These are phyloP conservation scores for Aspergillus heteromorphus DNA, from an alignment of 495 filamentous ascomycete species.

Conservation along the genomic window DNA sequence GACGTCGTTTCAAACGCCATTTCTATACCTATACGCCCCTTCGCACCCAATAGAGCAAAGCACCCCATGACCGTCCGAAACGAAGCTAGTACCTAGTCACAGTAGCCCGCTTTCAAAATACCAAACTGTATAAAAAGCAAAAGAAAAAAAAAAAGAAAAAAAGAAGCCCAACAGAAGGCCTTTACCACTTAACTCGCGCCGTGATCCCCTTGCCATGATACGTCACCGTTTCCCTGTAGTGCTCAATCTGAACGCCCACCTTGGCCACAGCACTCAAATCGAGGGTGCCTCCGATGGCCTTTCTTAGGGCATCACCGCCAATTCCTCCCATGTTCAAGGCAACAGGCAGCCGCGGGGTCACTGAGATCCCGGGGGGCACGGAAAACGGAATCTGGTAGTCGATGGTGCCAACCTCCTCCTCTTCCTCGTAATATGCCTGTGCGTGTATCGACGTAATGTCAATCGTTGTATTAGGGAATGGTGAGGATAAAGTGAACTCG, in stretches of 20 bases:
- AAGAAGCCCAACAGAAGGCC: not conserved
- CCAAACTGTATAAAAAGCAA: conserved; percentile 11
- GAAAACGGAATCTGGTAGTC: conserved; percentile 66
- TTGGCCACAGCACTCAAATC: conserved; percentile 73
- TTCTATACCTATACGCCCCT: no score
- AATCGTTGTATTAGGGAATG: conserved; percentile 63
- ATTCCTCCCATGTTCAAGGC: conserved; percentile 68
- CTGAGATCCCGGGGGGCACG: conserved; percentile 65
- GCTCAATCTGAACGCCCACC: conserved; percentile 63
- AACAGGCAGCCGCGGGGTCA: conserved; percentile 74
- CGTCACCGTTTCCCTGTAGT: conserved; percentile 64
- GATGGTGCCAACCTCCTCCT: conserved; percentile 70
- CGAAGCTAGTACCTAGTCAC: not conserved
- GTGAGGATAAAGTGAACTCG: conserved; percentile 76
- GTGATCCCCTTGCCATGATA: conserved; percentile 70
- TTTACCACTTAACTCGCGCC: conserved; percentile 63
- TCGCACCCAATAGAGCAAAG: no score
- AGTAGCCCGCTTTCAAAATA: not conserved
- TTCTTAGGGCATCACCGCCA: conserved; percentile 73
- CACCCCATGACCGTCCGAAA: no score
- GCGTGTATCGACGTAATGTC: conserved; percentile 75
- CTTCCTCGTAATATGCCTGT: conserved; percentile 76
- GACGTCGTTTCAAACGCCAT: no score
- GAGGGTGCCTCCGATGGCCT: conserved; percentile 77
- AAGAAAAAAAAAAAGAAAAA: conserved; percentile 1